phyloP scores from a whole-genome alignment of 2,329 filamentous ascomycete genomes.

The Claviceps purpurea region DNA sequence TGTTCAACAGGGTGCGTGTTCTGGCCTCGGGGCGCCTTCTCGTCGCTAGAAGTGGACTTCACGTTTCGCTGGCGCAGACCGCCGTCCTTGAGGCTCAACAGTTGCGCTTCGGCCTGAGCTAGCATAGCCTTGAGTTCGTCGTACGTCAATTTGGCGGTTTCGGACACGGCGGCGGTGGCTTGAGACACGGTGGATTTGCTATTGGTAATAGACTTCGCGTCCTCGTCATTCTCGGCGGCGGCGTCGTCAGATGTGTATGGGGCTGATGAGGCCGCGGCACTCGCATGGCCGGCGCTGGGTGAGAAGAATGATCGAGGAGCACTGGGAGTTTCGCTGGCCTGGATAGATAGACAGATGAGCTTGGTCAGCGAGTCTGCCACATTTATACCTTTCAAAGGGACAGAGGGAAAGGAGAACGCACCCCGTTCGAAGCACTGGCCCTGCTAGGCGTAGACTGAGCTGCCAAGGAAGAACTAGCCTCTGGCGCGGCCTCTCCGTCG shows the following conservation, averaged over 20 bases:
- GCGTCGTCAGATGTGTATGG: slow-evolving; percentile 22
- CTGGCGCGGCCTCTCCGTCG: slow-evolving; percentile 28
- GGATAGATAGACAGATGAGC: not conserved
- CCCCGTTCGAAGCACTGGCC: slow-evolving; percentile 25
- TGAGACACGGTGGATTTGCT: slow-evolving; percentile 18
- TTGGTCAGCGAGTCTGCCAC: slow-evolving; percentile 2
- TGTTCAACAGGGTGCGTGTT: slow-evolving; percentile 41
- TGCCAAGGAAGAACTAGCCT: slow-evolving; percentile 8
- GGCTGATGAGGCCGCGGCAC: slow-evolving; percentile 17
- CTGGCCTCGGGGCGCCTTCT: slow-evolving; percentile 33
- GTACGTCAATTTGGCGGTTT: slow-evolving; percentile 24
- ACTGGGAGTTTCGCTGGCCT: slow-evolving; percentile 31
- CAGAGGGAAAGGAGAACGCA: slow-evolving; percentile 16
- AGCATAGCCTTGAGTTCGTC: slow-evolving; percentile 62
- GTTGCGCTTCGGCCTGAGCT: slow-evolving; percentile 59
- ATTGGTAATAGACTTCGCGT: slow-evolving; percentile 12
- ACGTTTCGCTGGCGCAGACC: slow-evolving; percentile 71
- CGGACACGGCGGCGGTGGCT: slow-evolving; percentile 36
- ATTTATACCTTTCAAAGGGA: not conserved
- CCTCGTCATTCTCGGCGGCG: slow-evolving; percentile 16
- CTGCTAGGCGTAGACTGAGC: slow-evolving; percentile 27
- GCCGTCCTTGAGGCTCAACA: slow-evolving; percentile 56
- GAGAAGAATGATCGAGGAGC: slow-evolving; percentile 31
- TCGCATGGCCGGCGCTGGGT: slow-evolving; percentile 21
- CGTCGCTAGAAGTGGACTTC: slow-evolving; percentile 34